phyloP scores from a whole-genome alignment of 257 asterid species.

The Cruciata laevipes region DNA sequence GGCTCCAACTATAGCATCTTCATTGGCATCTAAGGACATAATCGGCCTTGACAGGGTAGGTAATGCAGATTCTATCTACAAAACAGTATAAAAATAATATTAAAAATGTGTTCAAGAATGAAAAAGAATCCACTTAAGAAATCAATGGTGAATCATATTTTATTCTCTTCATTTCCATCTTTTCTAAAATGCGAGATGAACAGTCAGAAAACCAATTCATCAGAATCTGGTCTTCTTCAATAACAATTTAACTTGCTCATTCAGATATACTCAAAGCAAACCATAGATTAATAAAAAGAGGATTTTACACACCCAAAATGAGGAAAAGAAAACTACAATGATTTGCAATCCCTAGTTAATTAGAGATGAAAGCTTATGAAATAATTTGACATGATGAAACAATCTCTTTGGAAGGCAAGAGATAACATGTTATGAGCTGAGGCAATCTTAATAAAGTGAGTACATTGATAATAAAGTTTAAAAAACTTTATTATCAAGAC shows the following conservation, averaged over 20 bases:
- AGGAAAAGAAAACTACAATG: neutral
- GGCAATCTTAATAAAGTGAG: neutral
- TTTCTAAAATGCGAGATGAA: neutral
- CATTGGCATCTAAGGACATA: constrained; percentile 87
- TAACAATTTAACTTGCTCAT: neutral
- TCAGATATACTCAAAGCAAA: neutral
- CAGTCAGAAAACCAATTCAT: neutral
- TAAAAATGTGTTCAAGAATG: neutral
- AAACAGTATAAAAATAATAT: constrained; percentile 22
- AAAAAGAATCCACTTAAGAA: neutral
- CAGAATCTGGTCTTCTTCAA: neutral
- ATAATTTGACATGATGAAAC: neutral
- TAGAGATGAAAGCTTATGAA: neutral
- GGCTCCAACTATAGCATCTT: constrained; percentile 91
- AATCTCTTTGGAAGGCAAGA: neutral
- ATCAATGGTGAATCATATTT: neutral
- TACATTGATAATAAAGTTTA: neutral
- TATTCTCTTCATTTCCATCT: neutral
- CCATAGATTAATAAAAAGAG: neutral
- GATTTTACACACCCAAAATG: neutral
- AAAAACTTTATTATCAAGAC: neutral
- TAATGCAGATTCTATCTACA: constrained; percentile 87
- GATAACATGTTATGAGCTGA: neutral
- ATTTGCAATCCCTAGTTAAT: neutral
- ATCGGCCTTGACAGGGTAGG: constrained; percentile 93